A percentile compares a stretch with the other conserved stretches of the same genome.
Conservation (phyloP, 1,139 yeast species). For the Taphrina deformans region DNA sequence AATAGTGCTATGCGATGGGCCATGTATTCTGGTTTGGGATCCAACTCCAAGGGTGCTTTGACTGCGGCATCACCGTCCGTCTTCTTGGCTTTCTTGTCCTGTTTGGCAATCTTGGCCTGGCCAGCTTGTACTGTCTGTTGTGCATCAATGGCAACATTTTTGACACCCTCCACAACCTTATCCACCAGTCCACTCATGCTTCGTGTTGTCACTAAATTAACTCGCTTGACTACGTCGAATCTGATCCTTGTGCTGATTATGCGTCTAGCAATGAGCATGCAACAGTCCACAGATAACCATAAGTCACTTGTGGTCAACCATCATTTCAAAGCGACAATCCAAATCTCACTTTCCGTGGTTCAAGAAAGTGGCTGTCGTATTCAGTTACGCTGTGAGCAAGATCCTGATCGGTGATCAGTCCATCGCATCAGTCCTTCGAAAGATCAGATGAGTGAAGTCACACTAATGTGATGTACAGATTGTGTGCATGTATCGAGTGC, state of each 20-base stretch:
- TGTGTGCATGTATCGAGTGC: no score
- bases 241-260: not conserved
- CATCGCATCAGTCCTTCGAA: no score
- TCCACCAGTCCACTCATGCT: constrained; percentile 42
- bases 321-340: not conserved
- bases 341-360: not conserved
- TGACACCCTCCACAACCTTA: constrained; percentile 61
- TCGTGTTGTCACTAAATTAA: not conserved
- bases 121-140: constrained; percentile 2
- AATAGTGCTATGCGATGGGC: constrained; percentile 76
- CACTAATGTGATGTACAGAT: no score
- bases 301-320: not conserved
- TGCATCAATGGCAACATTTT: constrained; percentile 49
- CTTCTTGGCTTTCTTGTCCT: constrained; percentile 29
- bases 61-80: constrained; percentile 4
- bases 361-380: constrained; percentile 5
- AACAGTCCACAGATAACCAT: not conserved
- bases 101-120: constrained; percentile 18
- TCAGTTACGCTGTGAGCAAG: not conserved
- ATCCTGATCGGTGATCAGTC: not conserved
- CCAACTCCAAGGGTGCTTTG: constrained; percentile 29
- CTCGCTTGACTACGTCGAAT: not conserved
- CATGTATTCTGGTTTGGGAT: constrained; percentile 80
- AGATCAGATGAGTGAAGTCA: no score
- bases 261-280: constrained; percentile 34